Evolutionary conservation across 345 rosid species (phyloP).

Genomic region (Eucalyptus pauciflora): DNA sequence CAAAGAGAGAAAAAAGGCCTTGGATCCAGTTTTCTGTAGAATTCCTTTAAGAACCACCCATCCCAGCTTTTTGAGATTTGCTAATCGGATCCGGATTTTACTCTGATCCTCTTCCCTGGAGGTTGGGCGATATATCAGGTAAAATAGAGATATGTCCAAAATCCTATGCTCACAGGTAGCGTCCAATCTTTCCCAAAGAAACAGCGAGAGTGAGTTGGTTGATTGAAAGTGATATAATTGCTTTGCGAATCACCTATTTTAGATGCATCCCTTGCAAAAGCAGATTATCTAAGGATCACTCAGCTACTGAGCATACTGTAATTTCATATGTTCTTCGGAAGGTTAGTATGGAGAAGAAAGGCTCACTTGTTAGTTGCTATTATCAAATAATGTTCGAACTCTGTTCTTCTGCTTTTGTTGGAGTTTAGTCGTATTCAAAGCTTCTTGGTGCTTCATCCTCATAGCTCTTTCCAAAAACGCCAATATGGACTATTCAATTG

Average conservation of each 20-base stretch:
- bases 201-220: background rate
- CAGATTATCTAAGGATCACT: background rate
- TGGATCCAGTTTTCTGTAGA: too few species aligned
- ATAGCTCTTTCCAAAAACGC: background rate
- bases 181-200: too few species aligned
- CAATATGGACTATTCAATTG: background rate
- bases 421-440: background rate
- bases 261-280: background rate
- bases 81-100: rapidly evolving
- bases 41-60: too few species aligned
- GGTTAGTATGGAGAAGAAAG: background rate
- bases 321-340: background rate
- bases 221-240: background rate
- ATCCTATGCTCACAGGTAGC: background rate
- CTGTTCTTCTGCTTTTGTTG: background rate
- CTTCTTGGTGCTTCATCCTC: background rate
- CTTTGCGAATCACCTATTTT: background rate
- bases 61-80: rapidly evolving
- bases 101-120: rapidly evolving
- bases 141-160: background rate
- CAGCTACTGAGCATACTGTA: background rate
- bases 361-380: background rate
- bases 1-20: too few species aligned
- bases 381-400: background rate
- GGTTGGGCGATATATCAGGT: rapidly evolving